Evolutionary conservation across 176 grass and related monocot species (phyloP), one percentile per base, ranked within the genome.

Genomic region (Eleusine coracana): DNA sequence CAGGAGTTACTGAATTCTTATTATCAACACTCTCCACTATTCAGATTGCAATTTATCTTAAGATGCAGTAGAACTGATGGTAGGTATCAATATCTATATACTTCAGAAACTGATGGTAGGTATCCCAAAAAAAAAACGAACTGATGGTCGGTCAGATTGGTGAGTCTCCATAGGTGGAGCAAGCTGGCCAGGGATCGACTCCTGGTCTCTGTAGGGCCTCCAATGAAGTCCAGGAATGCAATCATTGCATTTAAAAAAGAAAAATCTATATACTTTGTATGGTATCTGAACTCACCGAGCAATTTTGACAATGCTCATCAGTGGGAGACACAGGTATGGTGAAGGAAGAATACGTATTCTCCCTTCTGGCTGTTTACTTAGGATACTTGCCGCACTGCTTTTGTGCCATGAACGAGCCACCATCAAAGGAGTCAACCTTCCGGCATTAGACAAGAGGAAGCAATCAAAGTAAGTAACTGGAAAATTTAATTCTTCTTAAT

Each of bases 241-340:
- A 0, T 16, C 10, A 3, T 3, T 17, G 3, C 14, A 4, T 5
- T 17, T 45, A 45, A 45, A 45, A 45, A 91, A 51, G 31, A 45
- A 45, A 45, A 34, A 58, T 68, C 45, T 10, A 92, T 37, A n/a
- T n/a, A 51, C 11, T 28, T 18, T 17, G n/a, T 45, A 25, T 72
- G 42, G 17, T 71, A 65, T 39, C n/a, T 77, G 29, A 73, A 90
- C 84, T 94, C 77, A 99, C 97, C 97, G 86, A 80, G 93, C 89
- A 84, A 99, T 99, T 96, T 86, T 96, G 37, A 94, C 70, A 78
- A 99, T 92, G 87, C 97, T 99, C 97, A 96, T 96, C 68, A 99
- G 75, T 29, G 97, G 93, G 29, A 99, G 91, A 46, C 89, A 93
- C 7, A 99, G 85, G 70, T 94, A 94, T 23, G 91, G 75, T 25